Conservation (phyloP, 345 rosid species). For the Carallia pectinifolia region DNA sequence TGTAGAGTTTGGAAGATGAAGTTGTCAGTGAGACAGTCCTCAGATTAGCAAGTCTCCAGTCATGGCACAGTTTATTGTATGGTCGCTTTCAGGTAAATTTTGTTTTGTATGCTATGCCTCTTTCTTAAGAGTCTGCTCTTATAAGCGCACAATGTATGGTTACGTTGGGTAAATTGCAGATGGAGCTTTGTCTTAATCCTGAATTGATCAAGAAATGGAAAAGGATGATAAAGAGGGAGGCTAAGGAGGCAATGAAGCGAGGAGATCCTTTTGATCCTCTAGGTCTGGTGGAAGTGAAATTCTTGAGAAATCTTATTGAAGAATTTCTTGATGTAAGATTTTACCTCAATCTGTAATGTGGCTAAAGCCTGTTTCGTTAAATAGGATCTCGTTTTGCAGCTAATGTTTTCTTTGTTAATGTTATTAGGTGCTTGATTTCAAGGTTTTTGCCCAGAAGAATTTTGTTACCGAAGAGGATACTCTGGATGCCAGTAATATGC, state of each 20-base stretch:
- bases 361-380: not conserved
- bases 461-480: conserved; percentile 33
- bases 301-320: conserved; percentile 76
- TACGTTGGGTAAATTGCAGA: conserved; percentile 45
- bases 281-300: conserved; percentile 61
- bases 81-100: conserved; percentile 87
- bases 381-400: not conserved
- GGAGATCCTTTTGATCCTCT: conserved; percentile 63
- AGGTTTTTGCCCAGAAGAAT: conserved; percentile 48
- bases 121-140: not conserved
- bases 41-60: conserved; percentile 72
- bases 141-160: conserved; percentile 9
- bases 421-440: conserved; percentile 67
- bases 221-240: conserved; percentile 72
- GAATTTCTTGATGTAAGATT: conserved; percentile 80
- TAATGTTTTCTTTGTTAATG: conserved; percentile 11
- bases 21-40: conserved; percentile 82
- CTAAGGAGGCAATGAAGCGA: conserved; percentile 56
- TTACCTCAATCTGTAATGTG: conserved; percentile 4
- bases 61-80: conserved; percentile 91
- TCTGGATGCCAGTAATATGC: conserved; percentile 32
- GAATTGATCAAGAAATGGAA: conserved; percentile 89
- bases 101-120: not conserved
- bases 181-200: conserved; percentile 89
- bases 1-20: conserved; percentile 96